Base-by-base conservation (phyloP, 164 flowering plant genomes). In the Magnolia kwangsiensis region DNA sequence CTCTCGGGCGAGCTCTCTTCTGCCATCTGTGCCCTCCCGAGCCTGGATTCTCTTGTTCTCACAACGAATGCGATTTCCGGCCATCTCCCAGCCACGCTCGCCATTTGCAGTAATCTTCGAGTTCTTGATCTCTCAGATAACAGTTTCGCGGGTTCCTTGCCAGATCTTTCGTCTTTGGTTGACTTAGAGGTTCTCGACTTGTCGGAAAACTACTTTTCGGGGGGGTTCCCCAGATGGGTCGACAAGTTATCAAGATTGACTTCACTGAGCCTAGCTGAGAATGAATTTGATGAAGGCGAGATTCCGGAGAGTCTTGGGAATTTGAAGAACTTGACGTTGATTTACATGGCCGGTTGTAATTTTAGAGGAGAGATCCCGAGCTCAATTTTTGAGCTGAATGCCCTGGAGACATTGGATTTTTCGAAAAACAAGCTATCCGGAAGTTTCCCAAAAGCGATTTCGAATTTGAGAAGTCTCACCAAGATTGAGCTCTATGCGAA, bases 401-500 rank as follows among this genome's bases (percentile, higher is more conserved):
- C 66, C 1, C 79, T 96, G 77, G 76, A 82, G 31, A 84, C 87
- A 0, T 74, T 96, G 59, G 97, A 92, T 80, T 67, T 96, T 2
- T 89, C 88, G 3, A 74, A 16, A 23, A 96, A 96, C 83, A 84
- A 73, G 67, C 77, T 96, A 31, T 81, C 91, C 7, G 99, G 98
- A 55, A 66, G 75, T 1, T 77, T 95, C 50, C 86, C 98, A 0
- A 79, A 78, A 27, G 87, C 85, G 7, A 88, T 96, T 20, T 16
- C 88, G 8, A 85, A 83, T 67, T 71, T 96, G 74, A 77, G 20
- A 31, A 91, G 86, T 21, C 82, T 96, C 8, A 14, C 24, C 31
- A 87, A 92, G 86, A 90, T 96, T 51, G 97, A 96, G 88, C 88
- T 94, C 5, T 96, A 29, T 69, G 1, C 0, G 1, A 94, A 96